Evolutionary conservation across 495 filamentous ascomycete species (phyloP).

Genomic region (Letharia lupina): DNA sequence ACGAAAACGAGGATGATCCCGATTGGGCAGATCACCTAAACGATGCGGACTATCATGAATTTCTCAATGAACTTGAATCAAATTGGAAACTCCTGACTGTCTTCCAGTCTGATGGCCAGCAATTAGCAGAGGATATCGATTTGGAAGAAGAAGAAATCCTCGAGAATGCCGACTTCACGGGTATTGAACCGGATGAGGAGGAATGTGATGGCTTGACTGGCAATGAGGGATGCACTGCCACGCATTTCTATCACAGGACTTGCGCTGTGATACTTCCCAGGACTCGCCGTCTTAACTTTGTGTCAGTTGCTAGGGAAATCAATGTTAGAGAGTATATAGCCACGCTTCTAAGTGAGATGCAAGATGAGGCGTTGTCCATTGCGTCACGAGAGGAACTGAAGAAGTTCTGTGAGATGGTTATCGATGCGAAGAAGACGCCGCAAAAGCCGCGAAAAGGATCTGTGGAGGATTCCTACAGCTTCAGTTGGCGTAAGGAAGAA

Average conservation of each 20-base stretch:
- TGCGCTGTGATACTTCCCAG: slow-evolving; percentile 13
- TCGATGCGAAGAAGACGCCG: background rate
- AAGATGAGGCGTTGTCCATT: background rate
- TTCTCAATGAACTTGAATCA: background rate
- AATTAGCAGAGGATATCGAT: background rate
- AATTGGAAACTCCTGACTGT: slow-evolving; percentile 1
- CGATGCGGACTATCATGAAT: background rate
- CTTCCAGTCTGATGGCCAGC: slow-evolving; percentile 4
- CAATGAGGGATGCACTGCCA: slow-evolving; percentile 29
- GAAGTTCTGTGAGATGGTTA: background rate
- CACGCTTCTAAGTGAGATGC: background rate
- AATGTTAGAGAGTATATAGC: background rate
- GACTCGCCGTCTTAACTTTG: background rate
- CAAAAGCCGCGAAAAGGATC: background rate
- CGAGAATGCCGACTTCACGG: slow-evolving; percentile 17
- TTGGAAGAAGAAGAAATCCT: slow-evolving; percentile 11
- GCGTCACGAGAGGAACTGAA: background rate
- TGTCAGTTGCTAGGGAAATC: background rate
- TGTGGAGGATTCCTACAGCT: background rate
- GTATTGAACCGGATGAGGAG: slow-evolving; percentile 31
- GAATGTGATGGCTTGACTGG: slow-evolving; percentile 34
- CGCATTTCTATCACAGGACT: slow-evolving; percentile 31
- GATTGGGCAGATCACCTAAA: no score
- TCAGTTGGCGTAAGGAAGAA: background rate
- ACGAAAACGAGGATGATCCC: no score